A percentile compares a stretch with the other conserved stretches of the same genome.
Conservation (phyloP, 2,329 filamentous ascomycete genomes). For the Fusarium austroafricanum region DNA sequence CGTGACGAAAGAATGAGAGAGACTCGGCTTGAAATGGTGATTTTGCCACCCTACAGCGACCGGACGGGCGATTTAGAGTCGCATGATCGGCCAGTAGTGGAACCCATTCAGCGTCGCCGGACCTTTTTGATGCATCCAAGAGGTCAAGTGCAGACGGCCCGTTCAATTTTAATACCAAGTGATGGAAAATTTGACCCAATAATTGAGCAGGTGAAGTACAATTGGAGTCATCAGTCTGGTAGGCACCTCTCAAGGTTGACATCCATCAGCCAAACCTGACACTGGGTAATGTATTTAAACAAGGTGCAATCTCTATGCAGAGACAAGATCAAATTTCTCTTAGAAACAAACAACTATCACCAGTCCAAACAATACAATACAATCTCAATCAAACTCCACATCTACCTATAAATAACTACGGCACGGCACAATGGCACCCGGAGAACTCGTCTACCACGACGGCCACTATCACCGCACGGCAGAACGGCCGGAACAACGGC, state of each 20-base stretch:
- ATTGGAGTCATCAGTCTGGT: constrained; percentile 23
- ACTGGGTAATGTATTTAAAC: constrained; percentile 23
- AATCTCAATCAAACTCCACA: constrained; percentile 2
- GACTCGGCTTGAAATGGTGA: constrained; percentile 1
- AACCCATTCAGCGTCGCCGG: constrained; percentile 15
- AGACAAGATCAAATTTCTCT: not conserved
- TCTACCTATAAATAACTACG: constrained; percentile 5
- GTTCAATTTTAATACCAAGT: constrained; percentile 16
- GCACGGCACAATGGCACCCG: constrained; percentile 28
- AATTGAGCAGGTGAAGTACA: constrained; percentile 14
- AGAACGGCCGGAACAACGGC: constrained; percentile 26
- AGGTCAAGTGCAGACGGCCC: constrained; percentile 14
- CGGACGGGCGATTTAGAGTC: constrained; percentile 27
- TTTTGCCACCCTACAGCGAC: constrained; percentile 37
- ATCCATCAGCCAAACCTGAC: not conserved
- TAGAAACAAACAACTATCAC: not conserved
- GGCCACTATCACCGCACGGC: constrained; percentile 46
- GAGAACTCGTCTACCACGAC: constrained; percentile 48
- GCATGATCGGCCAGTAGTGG: constrained; percentile 40
- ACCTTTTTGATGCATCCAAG: constrained; percentile 11
- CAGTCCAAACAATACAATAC: not conserved
- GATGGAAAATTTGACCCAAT: constrained; percentile 11
- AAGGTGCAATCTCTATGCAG: not conserved
- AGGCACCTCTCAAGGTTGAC: constrained; percentile 21
- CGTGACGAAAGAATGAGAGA: constrained; percentile 34